A percentile compares a stretch with the other conserved stretches of the same genome.
Conservation (phyloP, 306 rosid species). For the Quercus variabilis region DNA sequence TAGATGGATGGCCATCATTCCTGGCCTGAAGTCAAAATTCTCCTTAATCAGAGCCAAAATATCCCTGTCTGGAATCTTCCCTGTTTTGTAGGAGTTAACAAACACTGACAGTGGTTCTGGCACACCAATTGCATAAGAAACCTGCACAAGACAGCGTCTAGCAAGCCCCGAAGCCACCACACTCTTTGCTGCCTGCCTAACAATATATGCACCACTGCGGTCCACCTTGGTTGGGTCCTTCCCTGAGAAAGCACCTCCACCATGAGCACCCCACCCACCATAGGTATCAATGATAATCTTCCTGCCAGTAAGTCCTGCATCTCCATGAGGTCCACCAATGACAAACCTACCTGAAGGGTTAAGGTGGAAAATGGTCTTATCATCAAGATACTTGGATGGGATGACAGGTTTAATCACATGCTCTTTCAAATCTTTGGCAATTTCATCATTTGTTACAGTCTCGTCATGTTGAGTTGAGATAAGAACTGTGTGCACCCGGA, state of each 20-base stretch:
- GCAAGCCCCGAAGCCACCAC: slow-evolving; percentile 82
- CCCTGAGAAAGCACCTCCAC: slow-evolving; percentile 84
- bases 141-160: slow-evolving; percentile 73
- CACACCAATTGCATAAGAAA: slow-evolving; percentile 82
- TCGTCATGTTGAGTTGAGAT: slow-evolving; percentile 84
- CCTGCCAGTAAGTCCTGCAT: slow-evolving; percentile 83
- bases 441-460: slow-evolving; percentile 57
- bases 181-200: slow-evolving; percentile 79
- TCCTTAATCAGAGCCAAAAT: slow-evolving; percentile 61
- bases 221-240: slow-evolving; percentile 87
- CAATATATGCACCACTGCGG: slow-evolving; percentile 74
- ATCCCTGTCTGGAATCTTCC: slow-evolving; percentile 60
- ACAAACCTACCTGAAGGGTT: slow-evolving; percentile 81
- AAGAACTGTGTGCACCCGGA: slow-evolving; percentile 76
- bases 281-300: slow-evolving; percentile 78
- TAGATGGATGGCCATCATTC: slow-evolving; percentile 71
- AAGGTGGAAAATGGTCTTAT: slow-evolving; percentile 72
- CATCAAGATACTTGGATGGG: slow-evolving; percentile 67
- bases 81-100: slow-evolving; percentile 65
- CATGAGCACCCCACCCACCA: slow-evolving; percentile 92
- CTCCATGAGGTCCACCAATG: slow-evolving; percentile 86
- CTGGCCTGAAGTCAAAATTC: slow-evolving; percentile 73
- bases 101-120: slow-evolving; percentile 71
- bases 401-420: slow-evolving; percentile 73
- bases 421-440: slow-evolving; percentile 61